Evolutionary conservation across 148 eudicot genomes (phyloP).

Genomic region (Chenopodium formosanum): DNA sequence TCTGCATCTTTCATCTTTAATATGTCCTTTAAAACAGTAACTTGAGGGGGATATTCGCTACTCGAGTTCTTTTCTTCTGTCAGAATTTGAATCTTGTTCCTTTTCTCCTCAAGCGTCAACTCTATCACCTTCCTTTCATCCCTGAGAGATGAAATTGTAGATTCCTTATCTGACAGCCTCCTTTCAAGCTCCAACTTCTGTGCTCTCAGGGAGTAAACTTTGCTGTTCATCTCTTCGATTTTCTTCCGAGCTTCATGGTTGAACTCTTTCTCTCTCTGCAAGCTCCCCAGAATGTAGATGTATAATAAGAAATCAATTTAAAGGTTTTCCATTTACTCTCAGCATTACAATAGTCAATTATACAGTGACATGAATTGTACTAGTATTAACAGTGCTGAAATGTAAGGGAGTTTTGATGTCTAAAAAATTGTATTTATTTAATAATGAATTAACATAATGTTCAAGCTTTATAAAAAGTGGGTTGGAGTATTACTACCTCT

Average conservation of each 20-base stretch:
- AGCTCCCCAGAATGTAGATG: background rate
- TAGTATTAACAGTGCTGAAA: too few species aligned
- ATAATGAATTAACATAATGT: too few species aligned
- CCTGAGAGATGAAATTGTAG: conserved; percentile 61
- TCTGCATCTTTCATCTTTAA: conserved; percentile 49
- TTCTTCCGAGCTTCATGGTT: conserved; percentile 49
- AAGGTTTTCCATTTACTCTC: background rate
- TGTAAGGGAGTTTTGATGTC: background rate
- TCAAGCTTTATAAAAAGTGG: too few species aligned
- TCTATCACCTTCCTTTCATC: conserved; percentile 66
- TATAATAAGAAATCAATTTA: background rate
- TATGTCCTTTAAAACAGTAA: conserved; percentile 27
- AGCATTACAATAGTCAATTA: background rate
- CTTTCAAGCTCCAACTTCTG: conserved; percentile 55
- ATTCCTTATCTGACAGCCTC: conserved; percentile 51
- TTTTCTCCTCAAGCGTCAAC: conserved; percentile 58
- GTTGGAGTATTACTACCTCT: too few species aligned
- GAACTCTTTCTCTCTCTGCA: conserved; percentile 69
- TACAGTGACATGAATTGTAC: background rate
- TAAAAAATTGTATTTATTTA: too few species aligned
- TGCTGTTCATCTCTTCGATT: conserved; percentile 56
- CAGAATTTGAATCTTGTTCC: conserved; percentile 54
- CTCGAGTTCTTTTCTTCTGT: conserved; percentile 21
- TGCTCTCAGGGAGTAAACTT: conserved; percentile 45
- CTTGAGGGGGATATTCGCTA: conserved; percentile 14